Conservation (phyloP, 2,329 filamentous ascomycete genomes). For the Xylaria sp. region DNA sequence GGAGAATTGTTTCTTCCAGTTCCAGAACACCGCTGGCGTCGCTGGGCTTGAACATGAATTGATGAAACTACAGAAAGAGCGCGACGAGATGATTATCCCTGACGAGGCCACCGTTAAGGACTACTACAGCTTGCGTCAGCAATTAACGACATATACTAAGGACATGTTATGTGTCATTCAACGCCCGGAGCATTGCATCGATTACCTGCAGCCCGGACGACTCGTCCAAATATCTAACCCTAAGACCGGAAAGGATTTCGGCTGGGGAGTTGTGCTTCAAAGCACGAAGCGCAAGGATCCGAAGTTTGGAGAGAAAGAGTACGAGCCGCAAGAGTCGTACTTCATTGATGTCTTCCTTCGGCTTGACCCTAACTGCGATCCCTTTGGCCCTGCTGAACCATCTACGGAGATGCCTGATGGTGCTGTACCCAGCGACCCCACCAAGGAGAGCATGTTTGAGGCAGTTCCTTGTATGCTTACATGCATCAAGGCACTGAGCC, state of each 20-base stretch:
- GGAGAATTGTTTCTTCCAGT: conserved; percentile 97
- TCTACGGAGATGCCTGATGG: conserved; percentile 55
- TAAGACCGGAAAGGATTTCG: conserved; percentile 68
- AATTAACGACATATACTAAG: conserved; percentile 74
- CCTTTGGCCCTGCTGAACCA: conserved; percentile 37
- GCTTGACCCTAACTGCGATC: conserved; percentile 46
- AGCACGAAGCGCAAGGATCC: conserved; percentile 59
- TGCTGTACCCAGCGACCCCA: conserved; percentile 55
- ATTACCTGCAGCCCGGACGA: conserved; percentile 82
- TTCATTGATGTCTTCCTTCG: conserved; percentile 76
- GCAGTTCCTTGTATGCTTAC: conserved; percentile 81
- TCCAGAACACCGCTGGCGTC: conserved; percentile 89
- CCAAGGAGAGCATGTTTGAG: conserved; percentile 67
- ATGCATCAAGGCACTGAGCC: conserved; percentile 77
- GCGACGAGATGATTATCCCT: conserved; percentile 67
- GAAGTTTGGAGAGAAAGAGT: conserved; percentile 63
- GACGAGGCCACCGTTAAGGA: conserved; percentile 88
- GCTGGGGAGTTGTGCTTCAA: conserved; percentile 87
- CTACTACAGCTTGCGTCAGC: conserved; percentile 85
- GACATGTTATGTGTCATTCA: conserved; percentile 91
- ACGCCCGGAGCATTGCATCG: conserved; percentile 78
- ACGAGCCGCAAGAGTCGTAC: conserved; percentile 68
- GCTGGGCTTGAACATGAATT: conserved; percentile 78
- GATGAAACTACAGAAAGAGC: conserved; percentile 69
- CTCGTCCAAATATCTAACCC: conserved; percentile 79